Base-by-base conservation (phyloP, 83 land plant genomes). In the Picea mariana region DNA sequence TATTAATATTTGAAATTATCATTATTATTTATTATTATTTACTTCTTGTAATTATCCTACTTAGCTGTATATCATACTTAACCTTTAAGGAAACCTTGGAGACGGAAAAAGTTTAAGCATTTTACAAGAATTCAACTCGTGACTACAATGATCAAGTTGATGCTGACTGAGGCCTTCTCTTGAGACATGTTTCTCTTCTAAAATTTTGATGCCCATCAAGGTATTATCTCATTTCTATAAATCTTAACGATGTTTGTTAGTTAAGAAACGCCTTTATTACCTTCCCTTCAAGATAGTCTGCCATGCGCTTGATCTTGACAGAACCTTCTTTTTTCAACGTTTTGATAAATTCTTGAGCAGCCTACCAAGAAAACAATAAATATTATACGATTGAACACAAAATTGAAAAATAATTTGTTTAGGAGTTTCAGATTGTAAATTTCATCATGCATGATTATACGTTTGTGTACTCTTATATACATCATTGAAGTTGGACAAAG, bases 291-390 rank as follows among this genome's bases (percentile, higher is more conserved):
- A 40, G 75, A 40, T 71, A 71, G 75, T 71, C 23, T 40, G 52
- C 23, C 75, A 71, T 71, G 34, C 52, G 75, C 49, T 71, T 71
- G 38, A 71, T 40, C 75, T 71, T 71, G 21, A 71, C 23, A 71
- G 52, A 71, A 40, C 75, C 18, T 71, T 71, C 75, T 71, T 47
- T 71, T 40, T 40, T 71, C 75, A 71, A 8, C n/a, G 21, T 71
- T 71, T 40, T 71, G 75, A 71, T 71, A 71, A 71, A 71, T 71
- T 71, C 52, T 71, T 20, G 49, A 40, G 75, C 75, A 71, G 52
- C 75, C 52, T 71, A 18, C 6, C n/a, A 1, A 67, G 5, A 31
- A 20, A 40, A 17, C 23, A 71, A 11, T 34, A 42, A 71, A 71
- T 13, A 17, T 40, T 71, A 71, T 71, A 44, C 75, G 20, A 71